Conservation (phyloP, 140 eudicot species). For the Senecio squalidus region DNA sequence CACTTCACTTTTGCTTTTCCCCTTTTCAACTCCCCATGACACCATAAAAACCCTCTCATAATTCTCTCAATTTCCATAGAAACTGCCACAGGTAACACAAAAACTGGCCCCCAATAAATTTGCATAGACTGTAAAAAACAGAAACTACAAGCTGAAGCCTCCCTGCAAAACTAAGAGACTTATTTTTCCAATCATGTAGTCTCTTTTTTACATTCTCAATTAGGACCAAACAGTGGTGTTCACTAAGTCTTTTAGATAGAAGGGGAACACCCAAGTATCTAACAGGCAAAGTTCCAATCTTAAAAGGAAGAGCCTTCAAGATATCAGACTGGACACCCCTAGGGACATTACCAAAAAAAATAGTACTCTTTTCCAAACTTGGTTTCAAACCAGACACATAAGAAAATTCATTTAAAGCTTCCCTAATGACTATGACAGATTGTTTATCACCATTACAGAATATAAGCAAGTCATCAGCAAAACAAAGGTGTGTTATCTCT, state of each 20-base stretch:
- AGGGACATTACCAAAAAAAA: neutral
- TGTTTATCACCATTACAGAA: neutral
- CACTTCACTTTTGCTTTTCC: neutral
- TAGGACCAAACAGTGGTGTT: neutral
- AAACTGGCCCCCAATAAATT: neutral
- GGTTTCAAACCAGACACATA: neutral
- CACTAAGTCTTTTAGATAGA: neutral
- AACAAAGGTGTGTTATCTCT: neutral
- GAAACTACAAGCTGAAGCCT: neutral
- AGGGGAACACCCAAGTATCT: conserved; percentile 8
- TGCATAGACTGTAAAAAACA: neutral
- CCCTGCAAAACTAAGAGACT: neutral
- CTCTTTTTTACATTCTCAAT: neutral
- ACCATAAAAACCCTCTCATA: neutral
- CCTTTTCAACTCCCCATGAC: neutral
- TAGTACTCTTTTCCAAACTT: neutral
- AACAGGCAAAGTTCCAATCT: neutral
- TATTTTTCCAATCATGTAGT: neutral
- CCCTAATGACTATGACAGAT: neutral
- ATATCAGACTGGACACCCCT: rapidly evolving
- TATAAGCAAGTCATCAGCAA: neutral
- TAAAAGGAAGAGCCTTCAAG: neutral
- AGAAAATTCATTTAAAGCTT: neutral
- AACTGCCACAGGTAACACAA: neutral
- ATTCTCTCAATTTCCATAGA: neutral